A percentile compares a stretch with the other conserved stretches of the same genome.
phyloP scores from a whole-genome alignment of 306 rosid species.

The Cucurbita moschata region DNA sequence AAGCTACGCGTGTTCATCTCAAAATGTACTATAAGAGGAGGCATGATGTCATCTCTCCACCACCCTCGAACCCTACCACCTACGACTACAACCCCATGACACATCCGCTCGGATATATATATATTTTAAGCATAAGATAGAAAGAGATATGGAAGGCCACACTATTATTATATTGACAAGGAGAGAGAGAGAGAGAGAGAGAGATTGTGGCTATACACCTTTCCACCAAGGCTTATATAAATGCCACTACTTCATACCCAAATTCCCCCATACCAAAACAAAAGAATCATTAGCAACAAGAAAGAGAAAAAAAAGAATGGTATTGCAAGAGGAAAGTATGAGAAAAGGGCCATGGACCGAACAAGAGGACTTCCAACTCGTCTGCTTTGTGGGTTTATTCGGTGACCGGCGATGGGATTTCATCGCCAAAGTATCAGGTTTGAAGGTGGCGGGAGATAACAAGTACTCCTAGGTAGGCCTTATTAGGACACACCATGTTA shows the following conservation, averaged over 20 bases:
- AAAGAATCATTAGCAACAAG: background rate
- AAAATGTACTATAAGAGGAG: too few relatives aligned
- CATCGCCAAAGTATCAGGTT: constrained; percentile 97
- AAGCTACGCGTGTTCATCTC: too few relatives aligned
- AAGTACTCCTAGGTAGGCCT: constrained; percentile 34
- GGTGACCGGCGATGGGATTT: constrained; percentile 98
- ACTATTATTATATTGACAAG: background rate
- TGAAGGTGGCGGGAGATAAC: constrained; percentile 99
- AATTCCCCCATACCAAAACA: background rate
- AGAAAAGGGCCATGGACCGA: constrained; percentile 97
- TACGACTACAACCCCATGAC: too few relatives aligned
- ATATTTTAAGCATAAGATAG: too few relatives aligned
- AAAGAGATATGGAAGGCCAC: too few relatives aligned
- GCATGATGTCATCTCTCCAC: too few relatives aligned
- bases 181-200: background rate
- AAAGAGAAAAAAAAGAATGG: background rate
- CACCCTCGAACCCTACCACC: too few relatives aligned
- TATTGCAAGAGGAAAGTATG: constrained; percentile 6
- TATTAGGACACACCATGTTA: constrained; percentile 4
- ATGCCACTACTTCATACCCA: background rate
- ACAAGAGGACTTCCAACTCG: constrained; percentile 73
- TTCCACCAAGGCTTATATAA: background rate
- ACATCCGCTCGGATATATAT: too few relatives aligned
- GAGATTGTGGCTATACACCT: background rate
- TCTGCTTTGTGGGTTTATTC: constrained; percentile 60